Evolutionary conservation across 352 stramenopile species (phyloP), one percentile per base, ranked within the genome.

Genomic region (Globisporangium paroecandrum): DNA sequence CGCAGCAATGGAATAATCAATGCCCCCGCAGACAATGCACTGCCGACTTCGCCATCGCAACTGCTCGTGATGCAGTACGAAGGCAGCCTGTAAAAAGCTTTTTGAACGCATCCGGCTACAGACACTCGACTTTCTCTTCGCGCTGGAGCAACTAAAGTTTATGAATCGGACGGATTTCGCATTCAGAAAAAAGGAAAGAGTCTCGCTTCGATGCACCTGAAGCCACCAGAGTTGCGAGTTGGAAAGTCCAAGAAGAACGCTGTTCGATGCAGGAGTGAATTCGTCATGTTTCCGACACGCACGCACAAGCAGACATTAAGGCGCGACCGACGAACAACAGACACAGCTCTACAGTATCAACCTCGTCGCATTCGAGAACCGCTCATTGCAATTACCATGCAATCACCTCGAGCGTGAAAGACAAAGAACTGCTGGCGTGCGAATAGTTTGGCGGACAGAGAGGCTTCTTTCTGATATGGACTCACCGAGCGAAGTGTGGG

Each of bases 21-120:
- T 20, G 51, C 5, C 9, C 20, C 25, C 9, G 12, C 38, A 25
- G 24, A 1, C 22, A 27, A 24, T 2, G 12, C 12, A 1, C 4
- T 59, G 24, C 43, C 47, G 13, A 49, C 51, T 13, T 70, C 65
- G 36, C 57, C 65, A 6, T 61, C 58, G 2, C 51, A 46, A 18
- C 24, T 55, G 20, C 43, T 70, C 0, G 65, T 70, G 65, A 53
- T 70, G 65, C 65, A 70, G 36, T 70, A 70, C 24, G 65, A 70
- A 70, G 65, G 38, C 12, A 65, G 29, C 29, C 55, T 69, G 22
- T 69, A 69, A 20, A 54, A 24, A n/a, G 5, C 15, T 49, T 49
- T 22, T 13, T 22, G 41, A 22, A 49, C 15, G 6, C 41, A 47
- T 47, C 41, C 6, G 15, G 41, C 41, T 8, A 47, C 4, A n/a